phyloP scores from a whole-genome alignment of 345 rosid species.

The Hypericum androsaemum region DNA sequence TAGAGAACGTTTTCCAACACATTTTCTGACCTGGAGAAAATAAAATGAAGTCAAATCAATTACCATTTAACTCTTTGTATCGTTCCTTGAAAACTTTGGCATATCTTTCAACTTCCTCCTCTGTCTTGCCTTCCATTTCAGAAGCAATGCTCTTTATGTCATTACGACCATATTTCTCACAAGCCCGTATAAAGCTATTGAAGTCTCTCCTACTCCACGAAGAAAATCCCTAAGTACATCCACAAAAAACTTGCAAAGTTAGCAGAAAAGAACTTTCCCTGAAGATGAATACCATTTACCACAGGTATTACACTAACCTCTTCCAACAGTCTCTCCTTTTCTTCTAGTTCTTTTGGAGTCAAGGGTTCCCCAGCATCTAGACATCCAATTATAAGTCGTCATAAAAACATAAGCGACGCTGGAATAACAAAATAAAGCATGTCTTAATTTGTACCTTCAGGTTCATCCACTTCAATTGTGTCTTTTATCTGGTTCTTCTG shows the following conservation, averaged over 20 bases:
- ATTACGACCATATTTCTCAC: conserved; percentile 93
- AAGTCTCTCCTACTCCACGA: conserved; percentile 98
- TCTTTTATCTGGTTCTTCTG: conserved; percentile 96
- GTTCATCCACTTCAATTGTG: conserved; percentile 88
- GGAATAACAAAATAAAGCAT: not conserved
- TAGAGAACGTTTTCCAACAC: too few relatives aligned
- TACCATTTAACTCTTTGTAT: conserved; percentile 78
- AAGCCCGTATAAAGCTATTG: conserved; percentile 76
- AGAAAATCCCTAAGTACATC: conserved; percentile 60
- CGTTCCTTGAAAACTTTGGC: conserved; percentile 79
- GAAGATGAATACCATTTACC: conserved; percentile 11
- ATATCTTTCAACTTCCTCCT: conserved; percentile 87
- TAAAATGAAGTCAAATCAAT: conserved; percentile 7
- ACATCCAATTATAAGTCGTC: conserved; percentile 19
- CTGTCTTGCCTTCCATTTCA: conserved; percentile 95
- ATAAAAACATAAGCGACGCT: not conserved
- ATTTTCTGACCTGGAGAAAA: too few relatives aligned
- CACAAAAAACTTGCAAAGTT: conserved; percentile 8
- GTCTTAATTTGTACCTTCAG: conserved; percentile 54
- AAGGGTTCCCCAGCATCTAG: conserved; percentile 79
- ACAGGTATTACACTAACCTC: conserved; percentile 39
- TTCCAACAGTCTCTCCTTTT: conserved; percentile 79
- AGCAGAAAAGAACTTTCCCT: conserved; percentile 7
- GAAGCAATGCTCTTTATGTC: conserved; percentile 70
- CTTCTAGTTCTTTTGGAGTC: conserved; percentile 96